These are phyloP conservation scores for Erythrophleum fordii DNA, from an alignment of 306 rosid species.

Conservation along the genomic window DNA sequence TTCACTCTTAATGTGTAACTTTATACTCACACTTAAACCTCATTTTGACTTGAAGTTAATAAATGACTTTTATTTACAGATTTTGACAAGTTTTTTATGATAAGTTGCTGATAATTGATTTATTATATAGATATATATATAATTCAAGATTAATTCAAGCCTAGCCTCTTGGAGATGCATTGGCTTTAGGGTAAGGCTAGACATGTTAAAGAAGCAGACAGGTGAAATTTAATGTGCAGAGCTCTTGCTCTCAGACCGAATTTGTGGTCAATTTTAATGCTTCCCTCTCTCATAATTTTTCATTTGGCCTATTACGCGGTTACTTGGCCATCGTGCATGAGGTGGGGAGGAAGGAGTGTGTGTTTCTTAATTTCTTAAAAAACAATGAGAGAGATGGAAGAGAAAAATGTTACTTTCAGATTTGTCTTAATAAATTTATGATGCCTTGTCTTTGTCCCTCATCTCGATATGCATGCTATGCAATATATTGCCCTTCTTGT, in stretches of 20 bases:
- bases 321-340: neutral
- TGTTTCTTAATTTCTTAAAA: neutral
- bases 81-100: too few species aligned
- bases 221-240: constrained; percentile 7
- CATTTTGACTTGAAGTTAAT: too few species aligned
- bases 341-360: neutral
- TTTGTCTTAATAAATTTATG: constrained; percentile 27
- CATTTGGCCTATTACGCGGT: neutral
- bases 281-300: neutral
- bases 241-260: constrained; percentile 26
- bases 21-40: too few species aligned
- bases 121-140: too few species aligned
- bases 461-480: neutral
- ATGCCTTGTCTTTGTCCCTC: constrained; percentile 18
- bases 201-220: constrained; percentile 16
- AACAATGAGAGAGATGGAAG: constrained; percentile 24
- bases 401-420: constrained; percentile 19
- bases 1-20: too few species aligned
- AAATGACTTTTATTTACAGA: too few species aligned
- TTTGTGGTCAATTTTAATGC: constrained; percentile 1
- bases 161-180: neutral
- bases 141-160: neutral
- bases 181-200: neutral
- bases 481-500: constrained; percentile 16
- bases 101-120: too few species aligned